Evolutionary conservation across 2,329 filamentous ascomycete species (phyloP), one percentile per base, ranked within the genome.

Genomic region (Boeremia exigua): DNA sequence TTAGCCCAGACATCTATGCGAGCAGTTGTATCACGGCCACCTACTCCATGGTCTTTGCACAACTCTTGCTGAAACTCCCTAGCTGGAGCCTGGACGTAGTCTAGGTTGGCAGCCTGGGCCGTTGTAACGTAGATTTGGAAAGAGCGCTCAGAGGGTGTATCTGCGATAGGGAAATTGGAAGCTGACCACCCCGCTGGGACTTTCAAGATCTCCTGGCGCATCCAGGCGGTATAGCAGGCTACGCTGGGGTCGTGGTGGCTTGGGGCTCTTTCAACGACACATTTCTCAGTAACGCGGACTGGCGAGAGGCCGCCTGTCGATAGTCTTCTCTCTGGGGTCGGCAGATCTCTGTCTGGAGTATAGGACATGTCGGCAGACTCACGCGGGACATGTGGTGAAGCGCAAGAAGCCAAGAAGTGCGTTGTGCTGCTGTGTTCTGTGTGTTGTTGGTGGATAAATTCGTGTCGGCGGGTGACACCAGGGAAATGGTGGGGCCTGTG

Each of bases 121-220:
- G 51, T 61, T 42, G 51, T 58, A 15, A 40, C 48, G 48, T 61
- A 61, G 36, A 61, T 61, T 42, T 61, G 44, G 48, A 61, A n/a
- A 37, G 55, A 58, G 37, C 48, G 49, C 43, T 55, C 11, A 23
- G 58, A 34, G 37, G 34, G 51, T 49, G 39, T 19, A 33, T 53
- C 17, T 51, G 39, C 15, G 34, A 58, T 58, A 17, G 32, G 9
- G 36, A 56, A 61, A 38, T 58, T 45, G 11, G 48, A 54, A 43
- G 55, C 47, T 30, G 43, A 58, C 54, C 54, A 60, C 34, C 58
- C 54, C 25, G 29, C 28, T 30, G 50, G 54, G 30, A 58, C 45
- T 43, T 56, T n/a, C 8, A 53, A 15, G 27, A 58, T 55, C 14
- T 58, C 54, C 39, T 58, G 12, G 39, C 54, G 51, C 23, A 53